These are phyloP conservation scores for Ogataea trehaloabstinens DNA, from an alignment of 805 yeast species.

Conservation along the genomic window DNA sequence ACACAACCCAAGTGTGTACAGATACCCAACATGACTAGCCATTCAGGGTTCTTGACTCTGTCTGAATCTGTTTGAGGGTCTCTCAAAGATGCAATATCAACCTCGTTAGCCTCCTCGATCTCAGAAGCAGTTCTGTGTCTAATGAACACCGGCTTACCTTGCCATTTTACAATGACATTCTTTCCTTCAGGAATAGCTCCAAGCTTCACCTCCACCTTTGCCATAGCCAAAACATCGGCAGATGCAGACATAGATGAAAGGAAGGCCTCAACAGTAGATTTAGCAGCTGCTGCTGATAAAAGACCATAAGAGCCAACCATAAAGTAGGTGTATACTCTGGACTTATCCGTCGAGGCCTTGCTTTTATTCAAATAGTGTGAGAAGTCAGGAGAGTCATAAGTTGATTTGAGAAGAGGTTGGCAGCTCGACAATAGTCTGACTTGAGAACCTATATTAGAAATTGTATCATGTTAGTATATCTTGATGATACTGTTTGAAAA, in stretches of 20 bases:
- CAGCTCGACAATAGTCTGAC: constrained; percentile 53
- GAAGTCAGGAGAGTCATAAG: constrained; percentile 90
- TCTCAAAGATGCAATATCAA: constrained; percentile 75
- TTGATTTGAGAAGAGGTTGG: constrained; percentile 56
- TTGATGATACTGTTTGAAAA: background rate
- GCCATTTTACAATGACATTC: constrained; percentile 98
- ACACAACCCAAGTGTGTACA: constrained; percentile 99
- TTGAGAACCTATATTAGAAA: constrained; percentile 23
- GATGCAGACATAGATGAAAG: constrained; percentile 94
- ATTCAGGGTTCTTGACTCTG: constrained; percentile 95
- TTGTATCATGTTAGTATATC: constrained; percentile 12
- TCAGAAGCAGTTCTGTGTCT: constrained; percentile 96
- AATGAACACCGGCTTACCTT: constrained; percentile 99
- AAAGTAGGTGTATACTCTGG: constrained; percentile 90
- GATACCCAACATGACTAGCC: constrained; percentile 99
- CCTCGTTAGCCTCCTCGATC: constrained; percentile 88
- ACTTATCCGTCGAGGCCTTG: constrained; percentile 62
- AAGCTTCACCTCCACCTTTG: constrained; percentile 96
- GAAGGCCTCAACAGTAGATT: constrained; percentile 92
- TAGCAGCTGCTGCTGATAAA: constrained; percentile 89
- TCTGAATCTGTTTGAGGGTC: constrained; percentile 93
- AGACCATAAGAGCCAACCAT: constrained; percentile 96
- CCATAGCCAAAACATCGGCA: constrained; percentile 98
- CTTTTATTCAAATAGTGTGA: constrained; percentile 72
- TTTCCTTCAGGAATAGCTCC: constrained; percentile 94